A percentile compares a stretch with the other conserved stretches of the same genome.
These are phyloP conservation scores for Gossypium trilobum DNA, from an alignment of 441 rosid species.

Conservation along the genomic window DNA sequence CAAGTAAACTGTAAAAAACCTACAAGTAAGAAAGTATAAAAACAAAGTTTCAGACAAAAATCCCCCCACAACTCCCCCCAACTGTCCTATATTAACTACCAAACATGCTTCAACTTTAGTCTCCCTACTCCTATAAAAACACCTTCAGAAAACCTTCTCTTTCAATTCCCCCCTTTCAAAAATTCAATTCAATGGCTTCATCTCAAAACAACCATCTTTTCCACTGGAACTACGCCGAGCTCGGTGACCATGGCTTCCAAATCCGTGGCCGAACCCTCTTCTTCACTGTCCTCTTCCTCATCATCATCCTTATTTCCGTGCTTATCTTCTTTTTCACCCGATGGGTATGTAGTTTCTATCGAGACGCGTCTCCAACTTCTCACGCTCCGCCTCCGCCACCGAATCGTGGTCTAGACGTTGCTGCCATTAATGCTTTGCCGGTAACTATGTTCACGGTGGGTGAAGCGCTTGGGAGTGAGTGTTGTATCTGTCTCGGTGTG, in stretches of 20 bases:
- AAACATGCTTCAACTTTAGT: not conserved
- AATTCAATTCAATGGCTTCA: conserved; percentile 4
- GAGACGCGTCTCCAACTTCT: not conserved
- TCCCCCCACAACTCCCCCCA: not conserved
- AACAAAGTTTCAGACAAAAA: not conserved
- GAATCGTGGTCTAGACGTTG: conserved; percentile 19
- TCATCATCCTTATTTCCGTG: conserved; percentile 20
- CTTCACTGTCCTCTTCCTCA: conserved; percentile 27
- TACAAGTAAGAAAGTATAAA: not conserved
- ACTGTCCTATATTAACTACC: not conserved
- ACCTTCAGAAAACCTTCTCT: not conserved
- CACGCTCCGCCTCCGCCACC: conserved; percentile 11
- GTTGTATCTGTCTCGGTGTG: conserved; percentile 33
- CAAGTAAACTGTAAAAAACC: not conserved
- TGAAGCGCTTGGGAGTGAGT: conserved; percentile 8
- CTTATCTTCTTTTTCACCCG: conserved; percentile 37
- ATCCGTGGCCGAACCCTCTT: conserved; percentile 34
- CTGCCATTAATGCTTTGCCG: conserved; percentile 19
- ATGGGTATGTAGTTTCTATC: conserved; percentile 21
- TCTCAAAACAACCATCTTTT: conserved; percentile 19
- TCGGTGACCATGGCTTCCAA: conserved; percentile 33
- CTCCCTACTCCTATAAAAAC: not conserved
- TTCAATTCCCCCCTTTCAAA: not conserved
- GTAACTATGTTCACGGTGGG: conserved; percentile 11
- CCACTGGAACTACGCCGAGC: conserved; percentile 46